phyloP scores from a whole-genome alignment of 306 rosid genomes.

The Cyclanthera cordifolia region DNA sequence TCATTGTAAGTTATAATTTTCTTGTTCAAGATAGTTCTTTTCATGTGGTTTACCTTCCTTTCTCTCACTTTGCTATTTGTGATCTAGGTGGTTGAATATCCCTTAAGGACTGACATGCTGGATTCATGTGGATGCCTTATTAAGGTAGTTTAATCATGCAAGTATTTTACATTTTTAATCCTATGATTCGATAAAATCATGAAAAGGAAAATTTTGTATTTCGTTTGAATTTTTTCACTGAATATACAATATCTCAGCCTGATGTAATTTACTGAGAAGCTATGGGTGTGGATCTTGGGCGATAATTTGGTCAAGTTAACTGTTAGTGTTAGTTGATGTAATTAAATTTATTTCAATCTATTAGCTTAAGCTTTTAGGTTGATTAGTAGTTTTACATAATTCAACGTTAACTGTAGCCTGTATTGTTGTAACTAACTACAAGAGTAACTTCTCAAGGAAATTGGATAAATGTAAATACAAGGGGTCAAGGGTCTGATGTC shows the following conservation, averaged over 20 bases:
- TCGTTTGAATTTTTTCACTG: background rate
- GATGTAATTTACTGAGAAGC: background rate
- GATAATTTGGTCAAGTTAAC: background rate
- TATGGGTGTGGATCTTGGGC: background rate
- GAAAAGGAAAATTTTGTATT: background rate
- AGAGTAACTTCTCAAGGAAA: background rate
- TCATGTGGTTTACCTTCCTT: slow-evolving; percentile 10
- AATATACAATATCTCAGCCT: background rate
- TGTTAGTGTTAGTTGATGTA: too few species aligned
- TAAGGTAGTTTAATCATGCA: slow-evolving; percentile 42
- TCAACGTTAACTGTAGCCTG: background rate
- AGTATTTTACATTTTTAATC: background rate
- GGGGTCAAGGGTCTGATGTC: background rate
- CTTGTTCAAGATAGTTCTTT: slow-evolving; percentile 9
- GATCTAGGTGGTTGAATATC: slow-evolving; percentile 77
- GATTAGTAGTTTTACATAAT: too few species aligned
- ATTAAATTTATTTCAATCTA: too few species aligned
- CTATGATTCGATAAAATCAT: slow-evolving; percentile 1
- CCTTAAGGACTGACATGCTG: slow-evolving; percentile 68
- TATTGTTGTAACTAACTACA: background rate
- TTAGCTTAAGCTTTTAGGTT: too few species aligned
- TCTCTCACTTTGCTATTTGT: slow-evolving; percentile 9
- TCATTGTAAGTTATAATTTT: slow-evolving; percentile 44
- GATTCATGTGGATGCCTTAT: slow-evolving; percentile 70
- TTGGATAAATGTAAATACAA: background rate